These are phyloP conservation scores for Lagerstroemia fauriei DNA, from an alignment of 441 rosid genomes.

Conservation along the genomic window DNA sequence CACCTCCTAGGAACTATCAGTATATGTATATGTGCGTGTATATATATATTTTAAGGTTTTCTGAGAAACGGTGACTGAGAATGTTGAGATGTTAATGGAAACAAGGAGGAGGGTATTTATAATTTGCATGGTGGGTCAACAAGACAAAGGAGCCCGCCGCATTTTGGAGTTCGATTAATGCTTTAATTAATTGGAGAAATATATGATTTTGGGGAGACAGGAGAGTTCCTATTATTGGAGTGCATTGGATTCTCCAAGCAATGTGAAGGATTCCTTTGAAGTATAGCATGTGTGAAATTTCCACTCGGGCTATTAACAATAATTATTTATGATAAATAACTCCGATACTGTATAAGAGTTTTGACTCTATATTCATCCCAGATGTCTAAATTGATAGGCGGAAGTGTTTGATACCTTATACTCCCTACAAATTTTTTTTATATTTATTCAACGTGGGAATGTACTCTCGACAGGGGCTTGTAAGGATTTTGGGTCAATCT, in stretches of 20 bases:
- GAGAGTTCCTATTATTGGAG: background rate
- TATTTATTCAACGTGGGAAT: too few species aligned
- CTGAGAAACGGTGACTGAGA: background rate
- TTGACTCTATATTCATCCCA: too few species aligned
- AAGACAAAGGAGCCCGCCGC: background rate
- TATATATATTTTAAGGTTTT: background rate
- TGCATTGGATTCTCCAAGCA: conserved; percentile 39
- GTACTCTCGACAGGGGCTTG: too few species aligned
- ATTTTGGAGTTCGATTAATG: background rate
- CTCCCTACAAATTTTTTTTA: too few species aligned
- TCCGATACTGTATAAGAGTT: too few species aligned
- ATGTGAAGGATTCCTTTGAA: conserved; percentile 35
- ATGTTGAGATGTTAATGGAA: background rate
- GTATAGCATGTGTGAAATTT: background rate
- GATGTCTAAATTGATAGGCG: too few species aligned
- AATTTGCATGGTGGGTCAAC: background rate
- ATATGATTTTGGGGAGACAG: background rate
- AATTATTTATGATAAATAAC: too few species aligned
- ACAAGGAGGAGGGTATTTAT: conserved; percentile 14
- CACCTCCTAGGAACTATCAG: background rate
- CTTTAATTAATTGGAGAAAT: too few species aligned
- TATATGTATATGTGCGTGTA: too few species aligned
- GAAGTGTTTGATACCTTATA: too few species aligned
- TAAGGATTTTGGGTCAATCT: too few species aligned
- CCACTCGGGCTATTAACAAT: too few species aligned